Evolutionary conservation across 768 basidiomycete genomes (phyloP).

Genomic region (Candolleomyces efflorescens): DNA sequence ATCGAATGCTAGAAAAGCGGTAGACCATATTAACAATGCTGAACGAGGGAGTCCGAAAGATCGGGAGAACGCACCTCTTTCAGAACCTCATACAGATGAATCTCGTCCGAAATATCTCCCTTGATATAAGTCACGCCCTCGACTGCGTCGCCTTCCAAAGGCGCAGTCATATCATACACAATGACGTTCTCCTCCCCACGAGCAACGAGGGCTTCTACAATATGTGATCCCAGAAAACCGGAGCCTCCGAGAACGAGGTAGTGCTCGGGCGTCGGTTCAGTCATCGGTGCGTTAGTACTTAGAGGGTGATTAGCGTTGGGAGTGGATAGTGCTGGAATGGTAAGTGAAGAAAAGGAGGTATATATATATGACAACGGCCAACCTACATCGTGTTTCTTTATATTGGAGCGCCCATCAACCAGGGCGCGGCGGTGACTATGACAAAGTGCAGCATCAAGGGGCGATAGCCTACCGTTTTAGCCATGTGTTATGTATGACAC

Average conservation of each 20-base stretch:
- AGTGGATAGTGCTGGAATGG: too few relatives aligned
- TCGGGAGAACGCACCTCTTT: slow-evolving; percentile 26
- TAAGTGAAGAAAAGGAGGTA: too few relatives aligned
- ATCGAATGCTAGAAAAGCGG: slow-evolving; percentile 24
- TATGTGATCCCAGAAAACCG: slow-evolving; percentile 45
- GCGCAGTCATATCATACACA: slow-evolving; percentile 48
- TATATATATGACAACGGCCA: too few relatives aligned
- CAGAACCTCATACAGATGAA: slow-evolving; percentile 35
- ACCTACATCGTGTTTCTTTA: too few relatives aligned
- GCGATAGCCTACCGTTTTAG: too few relatives aligned
- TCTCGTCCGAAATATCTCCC: slow-evolving; percentile 45
- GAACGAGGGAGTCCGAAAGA: background rate
- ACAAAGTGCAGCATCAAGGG: too few relatives aligned
- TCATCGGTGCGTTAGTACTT: too few relatives aligned
- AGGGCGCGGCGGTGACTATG: too few relatives aligned
- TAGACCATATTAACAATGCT: background rate
- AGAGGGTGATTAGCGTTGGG: too few relatives aligned
- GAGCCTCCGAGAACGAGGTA: slow-evolving; percentile 54
- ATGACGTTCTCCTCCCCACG: slow-evolving; percentile 37
- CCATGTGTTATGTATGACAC: too few relatives aligned
- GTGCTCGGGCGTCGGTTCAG: too few relatives aligned
- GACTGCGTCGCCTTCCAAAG: slow-evolving; percentile 36
- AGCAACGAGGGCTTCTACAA: slow-evolving; percentile 43
- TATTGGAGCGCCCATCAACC: too few relatives aligned
- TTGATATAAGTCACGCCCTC: slow-evolving; percentile 34